These are phyloP conservation scores for Aspergillus sp. DNA, from an alignment of 2,329 filamentous ascomycete species.

Conservation along the genomic window DNA sequence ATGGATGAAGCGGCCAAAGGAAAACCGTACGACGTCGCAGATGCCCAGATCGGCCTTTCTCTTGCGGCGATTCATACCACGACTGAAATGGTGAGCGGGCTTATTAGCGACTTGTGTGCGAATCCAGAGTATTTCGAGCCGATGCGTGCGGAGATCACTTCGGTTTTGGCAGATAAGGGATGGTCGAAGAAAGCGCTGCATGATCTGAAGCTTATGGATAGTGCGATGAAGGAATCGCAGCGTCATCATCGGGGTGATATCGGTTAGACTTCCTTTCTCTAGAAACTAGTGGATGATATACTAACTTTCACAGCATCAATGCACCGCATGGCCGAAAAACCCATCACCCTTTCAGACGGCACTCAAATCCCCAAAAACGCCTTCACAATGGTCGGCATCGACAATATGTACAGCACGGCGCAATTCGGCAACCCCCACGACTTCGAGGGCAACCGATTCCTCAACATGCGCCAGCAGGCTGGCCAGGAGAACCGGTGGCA, in stretches of 20 bases:
- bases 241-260: background rate
- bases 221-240: slow-evolving; percentile 7
- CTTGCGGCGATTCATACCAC: slow-evolving; percentile 10
- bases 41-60: slow-evolving; percentile 5
- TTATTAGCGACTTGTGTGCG: slow-evolving; percentile 46
- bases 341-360: background rate
- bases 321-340: background rate
- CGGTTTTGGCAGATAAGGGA: slow-evolving; percentile 33
- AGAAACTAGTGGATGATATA: too few species aligned
- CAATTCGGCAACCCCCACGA: background rate
- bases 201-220: slow-evolving; percentile 14
- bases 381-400: slow-evolving; percentile 3
- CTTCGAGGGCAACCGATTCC: slow-evolving; percentile 16
- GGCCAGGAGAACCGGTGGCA: slow-evolving; percentile 7
- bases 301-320: background rate
- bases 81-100: slow-evolving; percentile 29
- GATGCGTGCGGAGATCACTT: slow-evolving; percentile 45
- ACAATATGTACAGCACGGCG: slow-evolving; percentile 5
- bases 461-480: slow-evolving; percentile 6
- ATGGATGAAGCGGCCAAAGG: slow-evolving; percentile 7
- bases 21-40: background rate
- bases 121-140: slow-evolving; percentile 45
- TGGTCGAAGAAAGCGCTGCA: slow-evolving; percentile 17
- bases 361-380: background rate
- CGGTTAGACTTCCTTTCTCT: background rate